These are phyloP conservation scores for Phialocephala subalpina DNA, from an alignment of 2,329 filamentous ascomycete species.

Conservation along the genomic window DNA sequence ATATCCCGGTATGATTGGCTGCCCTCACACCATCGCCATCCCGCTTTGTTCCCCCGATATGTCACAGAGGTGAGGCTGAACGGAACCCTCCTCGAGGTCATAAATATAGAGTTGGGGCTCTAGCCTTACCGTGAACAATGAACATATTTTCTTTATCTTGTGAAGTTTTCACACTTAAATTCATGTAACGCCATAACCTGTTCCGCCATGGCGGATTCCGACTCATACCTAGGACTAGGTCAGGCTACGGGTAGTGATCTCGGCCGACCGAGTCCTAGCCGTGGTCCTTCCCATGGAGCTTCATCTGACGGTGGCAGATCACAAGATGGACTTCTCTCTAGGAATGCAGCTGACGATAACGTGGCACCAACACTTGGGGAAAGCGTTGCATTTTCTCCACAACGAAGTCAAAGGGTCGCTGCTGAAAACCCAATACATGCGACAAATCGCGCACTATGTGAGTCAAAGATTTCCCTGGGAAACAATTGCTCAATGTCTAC, in stretches of 20 bases:
- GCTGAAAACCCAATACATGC: not conserved
- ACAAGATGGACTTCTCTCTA: slow-evolving; percentile 9
- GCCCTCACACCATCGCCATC: slow-evolving; percentile 4
- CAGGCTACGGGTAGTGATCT: slow-evolving; percentile 4
- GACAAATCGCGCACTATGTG: not conserved
- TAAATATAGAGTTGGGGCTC: not conserved
- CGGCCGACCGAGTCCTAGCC: slow-evolving; percentile 2
- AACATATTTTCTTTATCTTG: not conserved
- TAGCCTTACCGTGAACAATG: not conserved
- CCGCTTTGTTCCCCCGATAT: not conserved
- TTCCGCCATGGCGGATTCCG: not conserved
- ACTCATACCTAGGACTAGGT: slow-evolving; percentile 3
- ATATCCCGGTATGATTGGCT: not conserved
- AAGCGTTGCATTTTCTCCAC: slow-evolving; percentile 13
- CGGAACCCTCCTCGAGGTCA: not conserved
- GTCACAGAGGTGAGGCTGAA: slow-evolving; percentile 9
- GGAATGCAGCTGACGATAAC: not conserved
- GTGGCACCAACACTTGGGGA: slow-evolving; percentile 1
- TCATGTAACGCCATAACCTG: not conserved
- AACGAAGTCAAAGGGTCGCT: not conserved
- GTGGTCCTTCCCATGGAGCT: slow-evolving; percentile 9
- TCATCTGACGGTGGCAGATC: slow-evolving; percentile 6
- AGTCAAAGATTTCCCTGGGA: not conserved
- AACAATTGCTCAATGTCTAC: not conserved
- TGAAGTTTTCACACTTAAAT: not conserved